Conservation (phyloP, 73 alveolate species). For the Vitrella brassicaformis region DNA sequence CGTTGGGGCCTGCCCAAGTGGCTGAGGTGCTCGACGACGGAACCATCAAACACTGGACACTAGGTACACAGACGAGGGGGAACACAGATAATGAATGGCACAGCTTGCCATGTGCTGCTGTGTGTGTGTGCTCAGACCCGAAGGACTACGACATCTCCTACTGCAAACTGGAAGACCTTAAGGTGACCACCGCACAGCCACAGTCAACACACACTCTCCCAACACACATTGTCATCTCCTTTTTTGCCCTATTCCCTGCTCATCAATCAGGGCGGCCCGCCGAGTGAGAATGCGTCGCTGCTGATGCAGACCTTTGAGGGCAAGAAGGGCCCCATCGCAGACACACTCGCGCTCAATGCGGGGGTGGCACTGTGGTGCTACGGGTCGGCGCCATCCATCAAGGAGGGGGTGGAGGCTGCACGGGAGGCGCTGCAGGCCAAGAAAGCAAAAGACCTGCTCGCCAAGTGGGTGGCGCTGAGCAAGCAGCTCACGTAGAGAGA, state of each 20-base stretch:
- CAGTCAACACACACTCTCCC: too few relatives aligned
- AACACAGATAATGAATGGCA: not conserved
- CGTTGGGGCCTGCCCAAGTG: not conserved
- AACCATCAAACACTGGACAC: not conserved
- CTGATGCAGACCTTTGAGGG: not conserved
- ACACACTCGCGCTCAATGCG: too few relatives aligned
- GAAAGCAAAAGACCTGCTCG: too few relatives aligned
- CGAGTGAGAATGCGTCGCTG: not conserved
- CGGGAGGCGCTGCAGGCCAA: too few relatives aligned
- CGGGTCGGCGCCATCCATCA: too few relatives aligned
- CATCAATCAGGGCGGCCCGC: not conserved
- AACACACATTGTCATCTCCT: not conserved
- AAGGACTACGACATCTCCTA: not conserved
- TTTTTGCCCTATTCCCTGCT: not conserved
- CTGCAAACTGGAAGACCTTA: not conserved
- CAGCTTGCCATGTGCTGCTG: not conserved
- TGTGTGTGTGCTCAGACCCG: not conserved
- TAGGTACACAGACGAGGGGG: not conserved
- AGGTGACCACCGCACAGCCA: too few relatives aligned
- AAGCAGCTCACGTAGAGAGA: too few relatives aligned
- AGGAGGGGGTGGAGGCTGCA: too few relatives aligned
- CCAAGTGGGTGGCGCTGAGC: too few relatives aligned
- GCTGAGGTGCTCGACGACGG: not conserved
- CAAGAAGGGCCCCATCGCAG: not conserved
- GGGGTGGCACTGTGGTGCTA: too few relatives aligned